phyloP scores from a whole-genome alignment of 805 yeast species.

The Monosporozyma solicola region DNA sequence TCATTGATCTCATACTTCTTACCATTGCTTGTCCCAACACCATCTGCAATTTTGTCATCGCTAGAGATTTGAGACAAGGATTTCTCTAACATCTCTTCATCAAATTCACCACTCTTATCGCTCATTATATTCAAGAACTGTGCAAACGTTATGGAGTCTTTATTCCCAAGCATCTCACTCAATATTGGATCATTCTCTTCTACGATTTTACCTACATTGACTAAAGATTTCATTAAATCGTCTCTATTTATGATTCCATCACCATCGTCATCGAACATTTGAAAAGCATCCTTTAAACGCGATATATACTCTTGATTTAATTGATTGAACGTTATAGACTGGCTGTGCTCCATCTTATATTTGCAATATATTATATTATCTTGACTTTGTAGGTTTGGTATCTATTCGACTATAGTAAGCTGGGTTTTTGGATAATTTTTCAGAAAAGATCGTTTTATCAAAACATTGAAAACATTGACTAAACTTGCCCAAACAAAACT shows the following conservation, averaged over 20 bases:
- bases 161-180: conserved; percentile 38
- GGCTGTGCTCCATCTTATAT: conserved; percentile 18
- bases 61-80: conserved; percentile 36
- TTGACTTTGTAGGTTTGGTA: neutral
- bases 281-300: conserved; percentile 64
- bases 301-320: conserved; percentile 56
- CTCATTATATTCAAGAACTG: conserved; percentile 58
- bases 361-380: neutral
- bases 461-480: neutral
- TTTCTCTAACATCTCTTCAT: conserved; percentile 42
- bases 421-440: too few species aligned
- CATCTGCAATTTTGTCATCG: conserved; percentile 33
- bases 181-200: conserved; percentile 34
- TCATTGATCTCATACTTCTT: conserved; percentile 31
- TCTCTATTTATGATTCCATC: conserved; percentile 53
- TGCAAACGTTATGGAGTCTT: conserved; percentile 45
- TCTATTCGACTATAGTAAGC: too few species aligned
- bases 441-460: too few species aligned
- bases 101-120: conserved; percentile 41
- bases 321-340: conserved; percentile 31
- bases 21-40: neutral
- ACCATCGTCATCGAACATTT: conserved; percentile 71
- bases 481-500: neutral
- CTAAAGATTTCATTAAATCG: conserved; percentile 48
- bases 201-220: conserved; percentile 41